phyloP scores from a whole-genome alignment of 2,329 filamentous ascomycete genomes.

The Calonectria ilicicola region DNA sequence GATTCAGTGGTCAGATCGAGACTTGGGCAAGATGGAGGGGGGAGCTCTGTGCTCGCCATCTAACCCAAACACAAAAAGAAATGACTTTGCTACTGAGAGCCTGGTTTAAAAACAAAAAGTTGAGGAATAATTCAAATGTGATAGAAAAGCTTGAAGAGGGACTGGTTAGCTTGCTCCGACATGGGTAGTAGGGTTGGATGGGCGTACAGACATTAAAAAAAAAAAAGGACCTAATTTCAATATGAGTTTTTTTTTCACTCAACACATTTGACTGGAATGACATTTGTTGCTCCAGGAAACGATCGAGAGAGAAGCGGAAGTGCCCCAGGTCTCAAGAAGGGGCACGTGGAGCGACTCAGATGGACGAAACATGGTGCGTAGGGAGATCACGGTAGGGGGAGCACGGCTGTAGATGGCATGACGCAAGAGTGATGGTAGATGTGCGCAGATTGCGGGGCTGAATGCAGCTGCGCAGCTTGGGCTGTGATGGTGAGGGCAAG shows the following conservation, averaged over 20 bases:
- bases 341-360: not conserved
- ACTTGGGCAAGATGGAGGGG: not conserved
- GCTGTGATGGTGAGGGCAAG: not conserved
- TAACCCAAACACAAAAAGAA: not conserved
- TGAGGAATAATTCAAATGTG: not conserved
- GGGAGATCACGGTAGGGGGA: no score
- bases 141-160: constrained; percentile 13
- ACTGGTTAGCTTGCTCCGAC: not conserved
- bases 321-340: not conserved
- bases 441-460: not conserved
- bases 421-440: constrained; percentile 9
- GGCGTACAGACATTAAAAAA: not conserved
- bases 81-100: not conserved
- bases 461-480: not conserved
- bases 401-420: not conserved
- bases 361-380: not conserved
- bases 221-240: not conserved
- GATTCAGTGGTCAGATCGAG: constrained; percentile 1
- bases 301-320: not conserved
- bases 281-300: not conserved
- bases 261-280: not conserved
- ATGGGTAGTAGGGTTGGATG: not conserved
- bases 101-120: not conserved
- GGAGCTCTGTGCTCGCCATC: not conserved
- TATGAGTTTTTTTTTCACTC: not conserved